phyloP scores from a whole-genome alignment of 2,329 filamentous ascomycete species.

The Cytospora paraplurivora region DNA sequence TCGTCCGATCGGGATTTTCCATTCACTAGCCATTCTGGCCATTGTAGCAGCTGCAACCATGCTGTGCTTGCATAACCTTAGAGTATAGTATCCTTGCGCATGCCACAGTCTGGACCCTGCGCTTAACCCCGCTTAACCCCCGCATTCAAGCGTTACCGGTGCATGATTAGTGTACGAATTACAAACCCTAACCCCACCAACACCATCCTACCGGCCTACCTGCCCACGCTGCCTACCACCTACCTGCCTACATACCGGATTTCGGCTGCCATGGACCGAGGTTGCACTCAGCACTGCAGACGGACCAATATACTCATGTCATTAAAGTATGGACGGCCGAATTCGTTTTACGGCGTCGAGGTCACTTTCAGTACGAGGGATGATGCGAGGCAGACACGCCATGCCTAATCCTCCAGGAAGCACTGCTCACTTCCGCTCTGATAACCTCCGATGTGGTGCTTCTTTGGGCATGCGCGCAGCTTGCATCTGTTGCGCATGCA shows the following conservation, averaged over 20 bases:
- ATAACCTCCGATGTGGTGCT: not conserved
- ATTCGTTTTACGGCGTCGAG: too few species aligned
- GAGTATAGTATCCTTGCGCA: not conserved
- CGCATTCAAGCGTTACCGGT: not conserved
- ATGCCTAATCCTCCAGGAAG: too few species aligned
- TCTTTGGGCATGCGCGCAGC: not conserved
- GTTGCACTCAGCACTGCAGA: not conserved
- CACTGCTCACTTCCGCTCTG: not conserved
- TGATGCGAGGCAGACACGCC: too few species aligned
- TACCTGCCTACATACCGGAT: too few species aligned
- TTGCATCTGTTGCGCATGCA: not conserved
- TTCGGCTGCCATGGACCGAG: conserved; percentile 1
- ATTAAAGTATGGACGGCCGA: not conserved
- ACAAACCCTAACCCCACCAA: conserved; percentile 6
- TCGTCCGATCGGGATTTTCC: conserved; percentile 17
- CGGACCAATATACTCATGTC: not conserved
- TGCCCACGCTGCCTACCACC: too few species aligned
- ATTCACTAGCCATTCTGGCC: too few species aligned
- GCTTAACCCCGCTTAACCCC: conserved; percentile 2
- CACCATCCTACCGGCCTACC: too few species aligned
- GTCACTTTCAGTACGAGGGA: too few species aligned
- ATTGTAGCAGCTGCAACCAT: too few species aligned
- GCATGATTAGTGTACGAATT: not conserved
- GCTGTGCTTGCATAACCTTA: too few species aligned
- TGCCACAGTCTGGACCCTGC: not conserved